Evolutionary conservation across 441 rosid genomes (phyloP).

Genomic region (Omphalea diandra): DNA sequence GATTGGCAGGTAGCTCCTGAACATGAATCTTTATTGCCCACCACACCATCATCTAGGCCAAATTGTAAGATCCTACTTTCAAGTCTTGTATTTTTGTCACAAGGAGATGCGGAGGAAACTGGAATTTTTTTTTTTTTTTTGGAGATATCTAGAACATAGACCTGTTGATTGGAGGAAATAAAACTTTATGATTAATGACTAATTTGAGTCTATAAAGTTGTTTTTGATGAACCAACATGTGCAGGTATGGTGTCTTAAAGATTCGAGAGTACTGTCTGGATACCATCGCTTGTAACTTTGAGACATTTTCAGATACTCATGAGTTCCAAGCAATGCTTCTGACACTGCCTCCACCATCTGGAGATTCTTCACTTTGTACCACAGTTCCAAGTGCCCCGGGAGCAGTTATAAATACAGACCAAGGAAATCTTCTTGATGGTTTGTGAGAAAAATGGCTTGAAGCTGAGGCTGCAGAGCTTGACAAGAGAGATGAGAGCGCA

Average conservation of each 20-base stretch:
- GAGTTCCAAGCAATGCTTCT: constrained; percentile 91
- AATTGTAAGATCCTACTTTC: not conserved
- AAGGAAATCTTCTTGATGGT: constrained; percentile 87
- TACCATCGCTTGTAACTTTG: constrained; percentile 77
- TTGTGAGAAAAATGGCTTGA: constrained; percentile 98
- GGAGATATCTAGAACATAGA: not conserved
- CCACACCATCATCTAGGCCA: not conserved
- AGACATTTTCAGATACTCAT: constrained; percentile 73
- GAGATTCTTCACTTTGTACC: constrained; percentile 87
- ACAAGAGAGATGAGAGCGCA: constrained; percentile 95
- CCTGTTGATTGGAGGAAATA: not conserved
- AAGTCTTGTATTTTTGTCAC: not conserved
- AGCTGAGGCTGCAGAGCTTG: constrained; percentile 94
- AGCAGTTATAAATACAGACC: constrained; percentile 60
- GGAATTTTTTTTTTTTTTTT: not conserved
- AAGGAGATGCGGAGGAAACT: not conserved
- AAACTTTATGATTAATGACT: not conserved
- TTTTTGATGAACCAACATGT: constrained; percentile 22
- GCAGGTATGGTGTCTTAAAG: constrained; percentile 91
- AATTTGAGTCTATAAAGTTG: constrained; percentile 4
- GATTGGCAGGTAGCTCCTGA: not conserved
- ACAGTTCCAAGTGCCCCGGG: constrained; percentile 95
- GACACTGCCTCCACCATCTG: constrained; percentile 92
- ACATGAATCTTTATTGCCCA: not conserved
- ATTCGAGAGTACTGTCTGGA: constrained; percentile 87